Evolutionary conservation across 768 basidiomycete species (phyloP).

Genomic region (Mycena amicta): DNA sequence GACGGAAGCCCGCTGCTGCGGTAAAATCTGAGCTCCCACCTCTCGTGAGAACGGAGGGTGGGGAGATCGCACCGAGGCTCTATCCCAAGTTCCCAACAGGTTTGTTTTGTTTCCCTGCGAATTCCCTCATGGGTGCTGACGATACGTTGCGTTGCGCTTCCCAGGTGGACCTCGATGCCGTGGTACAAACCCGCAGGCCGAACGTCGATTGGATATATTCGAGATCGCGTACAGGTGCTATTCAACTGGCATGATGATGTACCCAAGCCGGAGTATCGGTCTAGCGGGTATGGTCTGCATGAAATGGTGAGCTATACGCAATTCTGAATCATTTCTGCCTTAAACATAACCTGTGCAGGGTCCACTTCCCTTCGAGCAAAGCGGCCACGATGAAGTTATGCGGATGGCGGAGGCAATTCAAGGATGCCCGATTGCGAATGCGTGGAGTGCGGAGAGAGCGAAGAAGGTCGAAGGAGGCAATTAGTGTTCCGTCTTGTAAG

Average conservation of each 20-base stretch:
- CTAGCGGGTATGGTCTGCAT: constrained; percentile 44
- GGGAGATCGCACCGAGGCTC: constrained; percentile 31
- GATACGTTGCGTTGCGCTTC: too few species aligned
- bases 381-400: constrained; percentile 45
- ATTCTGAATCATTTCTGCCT: too few species aligned
- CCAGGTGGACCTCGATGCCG: constrained; percentile 39
- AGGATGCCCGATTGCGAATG: constrained; percentile 44
- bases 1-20: constrained; percentile 26
- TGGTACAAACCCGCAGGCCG: constrained; percentile 49
- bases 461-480: not conserved
- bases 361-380: constrained; percentile 40
- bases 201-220: constrained; percentile 26
- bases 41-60: too few species aligned
- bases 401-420: constrained; percentile 42
- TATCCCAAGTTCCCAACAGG: constrained; percentile 39
- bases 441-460: constrained; percentile 23
- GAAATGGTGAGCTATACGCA: constrained; percentile 44
- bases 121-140: too few species aligned
- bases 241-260: constrained; percentile 40
- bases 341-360: constrained; percentile 30
- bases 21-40: constrained; percentile 30
- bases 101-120: too few species aligned
- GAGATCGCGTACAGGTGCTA: constrained; percentile 35
- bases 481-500: too few species aligned
- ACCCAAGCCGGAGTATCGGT: constrained; percentile 41